phyloP scores from a whole-genome alignment of 345 rosid genomes.

The Hypericum androsaemum region DNA sequence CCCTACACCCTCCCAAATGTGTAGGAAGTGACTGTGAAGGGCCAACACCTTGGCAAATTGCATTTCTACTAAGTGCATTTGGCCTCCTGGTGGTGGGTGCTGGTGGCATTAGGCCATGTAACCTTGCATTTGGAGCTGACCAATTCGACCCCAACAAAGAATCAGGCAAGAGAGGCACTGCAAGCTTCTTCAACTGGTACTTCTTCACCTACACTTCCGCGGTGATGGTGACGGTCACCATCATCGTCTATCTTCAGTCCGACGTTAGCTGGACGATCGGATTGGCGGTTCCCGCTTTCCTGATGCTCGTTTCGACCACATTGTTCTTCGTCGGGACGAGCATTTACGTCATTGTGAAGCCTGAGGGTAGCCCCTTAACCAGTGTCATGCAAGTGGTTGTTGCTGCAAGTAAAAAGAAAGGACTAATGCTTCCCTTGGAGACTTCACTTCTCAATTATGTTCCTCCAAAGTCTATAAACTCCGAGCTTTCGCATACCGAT shows the following conservation, averaged over 20 bases:
- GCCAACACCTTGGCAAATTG: background rate
- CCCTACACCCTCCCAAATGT: constrained; percentile 2
- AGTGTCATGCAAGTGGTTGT: background rate
- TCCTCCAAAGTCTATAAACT: background rate
- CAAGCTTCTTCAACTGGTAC: constrained; percentile 6
- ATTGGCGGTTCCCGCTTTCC: background rate
- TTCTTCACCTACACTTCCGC: constrained; percentile 4
- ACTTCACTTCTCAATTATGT: background rate
- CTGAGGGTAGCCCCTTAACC: constrained; percentile 2
- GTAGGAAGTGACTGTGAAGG: background rate
- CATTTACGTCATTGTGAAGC: constrained; percentile 1
- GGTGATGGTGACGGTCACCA: background rate
- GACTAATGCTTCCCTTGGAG: background rate
- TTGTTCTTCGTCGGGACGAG: background rate
- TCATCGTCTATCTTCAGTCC: background rate
- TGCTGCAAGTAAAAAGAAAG: background rate
- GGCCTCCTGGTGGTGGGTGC: background rate
- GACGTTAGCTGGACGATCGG: constrained; percentile 2
- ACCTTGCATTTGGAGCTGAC: constrained; percentile 1
- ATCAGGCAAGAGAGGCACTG: background rate
- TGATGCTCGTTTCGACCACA: background rate
- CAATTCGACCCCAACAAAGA: background rate
- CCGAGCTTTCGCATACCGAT: background rate
- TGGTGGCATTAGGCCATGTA: constrained; percentile 1
- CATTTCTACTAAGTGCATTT: background rate